Evolutionary conservation across 75 land plant species (phyloP), one percentile per base, ranked within the genome.

Genomic region (Picea glauca): DNA sequence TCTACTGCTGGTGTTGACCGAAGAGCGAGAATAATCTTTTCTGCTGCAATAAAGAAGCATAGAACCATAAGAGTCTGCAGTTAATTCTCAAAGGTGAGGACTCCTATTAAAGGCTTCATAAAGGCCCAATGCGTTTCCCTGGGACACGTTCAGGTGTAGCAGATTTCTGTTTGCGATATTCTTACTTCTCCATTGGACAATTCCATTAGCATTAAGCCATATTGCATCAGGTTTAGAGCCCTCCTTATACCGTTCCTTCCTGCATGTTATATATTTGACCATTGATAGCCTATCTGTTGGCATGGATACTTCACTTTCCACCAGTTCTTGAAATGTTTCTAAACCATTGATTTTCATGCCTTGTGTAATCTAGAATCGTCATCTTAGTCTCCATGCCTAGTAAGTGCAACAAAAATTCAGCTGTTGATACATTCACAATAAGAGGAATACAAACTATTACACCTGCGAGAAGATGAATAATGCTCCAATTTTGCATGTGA

Each of bases 281-380:
- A 97, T 93, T 21, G 93, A 92, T n/a, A 81, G 85, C 98, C 99
- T 94, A 77, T 97, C 98, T 77, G 92, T 88, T 72, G 99, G 99
- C 32, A 98, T 98, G 4, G 94, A 79, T 80, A 93, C 98, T 60
- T 97, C 95, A 86, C 94, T 98, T 75, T 97, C 98, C 33, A 90
- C 91, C 64, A 94, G 89, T 61, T 97, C 93, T 66, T 80, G 89
- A 85, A 92, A 97, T 46, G 98, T 89, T 79, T 87, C 92, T 35
- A 87, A 33, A 62, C 96, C 96, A 74, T 88, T 97, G 46, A 83
- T 85, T 91, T 85, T 97, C 98, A 81, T 86, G 76, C 79, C 83
- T 93, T 76, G 92, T 90, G 68, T 88, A 92, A 46, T 93, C 82
- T 75, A 94, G 68, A 32, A 94, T 82, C 21, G 91, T 94, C 23